These are phyloP conservation scores for Diplodia scrobiculata DNA, from an alignment of 2,329 filamentous ascomycete species.

Conservation along the genomic window DNA sequence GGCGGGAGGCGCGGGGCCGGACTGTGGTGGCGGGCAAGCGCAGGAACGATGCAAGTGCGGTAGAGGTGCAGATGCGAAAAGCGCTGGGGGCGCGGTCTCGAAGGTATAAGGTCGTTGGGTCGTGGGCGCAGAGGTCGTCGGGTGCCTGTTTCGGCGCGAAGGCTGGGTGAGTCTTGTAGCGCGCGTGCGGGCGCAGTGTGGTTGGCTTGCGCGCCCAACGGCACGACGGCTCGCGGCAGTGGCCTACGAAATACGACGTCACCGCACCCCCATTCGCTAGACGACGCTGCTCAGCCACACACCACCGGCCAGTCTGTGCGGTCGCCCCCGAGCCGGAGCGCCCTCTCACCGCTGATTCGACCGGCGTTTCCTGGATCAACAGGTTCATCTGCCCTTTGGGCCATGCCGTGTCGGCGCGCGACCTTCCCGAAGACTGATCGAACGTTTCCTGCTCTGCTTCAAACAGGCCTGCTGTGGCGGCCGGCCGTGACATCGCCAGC, in stretches of 20 bases:
- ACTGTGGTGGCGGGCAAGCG: background rate
- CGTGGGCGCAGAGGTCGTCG: background rate
- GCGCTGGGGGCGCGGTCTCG: background rate
- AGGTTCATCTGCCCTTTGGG: slow-evolving; percentile 19
- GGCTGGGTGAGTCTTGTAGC: slow-evolving; percentile 11
- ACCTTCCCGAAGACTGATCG: slow-evolving; percentile 4
- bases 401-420: slow-evolving; percentile 2
- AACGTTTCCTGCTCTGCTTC: background rate
- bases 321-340: slow-evolving; percentile 12
- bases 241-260: background rate
- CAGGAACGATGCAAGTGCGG: slow-evolving; percentile 5
- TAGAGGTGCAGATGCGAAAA: slow-evolving; percentile 9
- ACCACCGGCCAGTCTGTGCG: background rate
- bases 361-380: slow-evolving; percentile 19
- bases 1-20: slow-evolving; percentile 1
- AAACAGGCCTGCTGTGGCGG: background rate
- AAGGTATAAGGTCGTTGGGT: slow-evolving; percentile 3
- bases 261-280: background rate
- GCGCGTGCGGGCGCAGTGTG: slow-evolving; percentile 4
- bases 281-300: slow-evolving; percentile 10
- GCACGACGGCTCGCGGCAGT: slow-evolving; percentile 7
- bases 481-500: background rate
- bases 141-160: background rate
- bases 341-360: slow-evolving; percentile 24
- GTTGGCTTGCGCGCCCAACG: slow-evolving; percentile 1